Evolutionary conservation across 2,329 filamentous ascomycete genomes (phyloP).

Genomic region (Colletotrichum trifolii): DNA sequence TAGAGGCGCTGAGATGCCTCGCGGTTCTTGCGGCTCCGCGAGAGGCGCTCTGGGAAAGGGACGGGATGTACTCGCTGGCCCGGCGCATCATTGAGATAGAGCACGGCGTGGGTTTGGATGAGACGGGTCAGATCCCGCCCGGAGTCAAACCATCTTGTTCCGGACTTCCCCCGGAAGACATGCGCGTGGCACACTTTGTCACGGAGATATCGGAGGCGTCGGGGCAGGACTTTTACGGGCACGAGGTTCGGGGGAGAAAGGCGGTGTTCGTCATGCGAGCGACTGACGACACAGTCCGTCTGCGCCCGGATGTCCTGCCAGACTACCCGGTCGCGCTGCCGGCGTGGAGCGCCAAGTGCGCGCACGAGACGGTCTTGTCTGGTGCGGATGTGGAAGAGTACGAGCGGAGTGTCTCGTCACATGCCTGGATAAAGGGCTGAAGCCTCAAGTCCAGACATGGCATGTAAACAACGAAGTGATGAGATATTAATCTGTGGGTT

Average conservation of each 20-base stretch:
- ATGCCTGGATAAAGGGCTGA: too few relatives aligned
- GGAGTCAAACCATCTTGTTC: background rate
- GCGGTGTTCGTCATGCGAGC: background rate
- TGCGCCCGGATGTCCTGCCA: conserved; percentile 5
- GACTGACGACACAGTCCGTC: background rate
- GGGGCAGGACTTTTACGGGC: background rate
- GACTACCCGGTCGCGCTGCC: background rate
- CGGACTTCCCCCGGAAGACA: conserved; percentile 5
- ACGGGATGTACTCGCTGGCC: conserved; percentile 21
- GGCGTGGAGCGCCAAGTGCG: background rate
- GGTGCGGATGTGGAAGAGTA: background rate
- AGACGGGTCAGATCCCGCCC: background rate
- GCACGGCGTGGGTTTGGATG: conserved; percentile 10
- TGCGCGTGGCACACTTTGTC: conserved; percentile 7
- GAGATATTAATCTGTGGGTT: too few relatives aligned
- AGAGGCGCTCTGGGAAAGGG: conserved; percentile 19
- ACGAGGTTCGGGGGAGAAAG: background rate
- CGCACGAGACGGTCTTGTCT: background rate
- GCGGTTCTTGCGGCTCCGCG: conserved; percentile 37
- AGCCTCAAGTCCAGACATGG: too few relatives aligned
- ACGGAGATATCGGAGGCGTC: background rate
- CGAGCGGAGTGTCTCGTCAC: too few relatives aligned
- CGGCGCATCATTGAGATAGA: conserved; percentile 28
- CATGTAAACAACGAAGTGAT: too few relatives aligned
- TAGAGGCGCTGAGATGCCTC: conserved; percentile 48